Percentiles rank a stretch among this genome's conserved stretches.
Evolutionary conservation across 495 filamentous ascomycete genomes (phyloP).

Genomic region (Rhizodiscina lignyota): DNA sequence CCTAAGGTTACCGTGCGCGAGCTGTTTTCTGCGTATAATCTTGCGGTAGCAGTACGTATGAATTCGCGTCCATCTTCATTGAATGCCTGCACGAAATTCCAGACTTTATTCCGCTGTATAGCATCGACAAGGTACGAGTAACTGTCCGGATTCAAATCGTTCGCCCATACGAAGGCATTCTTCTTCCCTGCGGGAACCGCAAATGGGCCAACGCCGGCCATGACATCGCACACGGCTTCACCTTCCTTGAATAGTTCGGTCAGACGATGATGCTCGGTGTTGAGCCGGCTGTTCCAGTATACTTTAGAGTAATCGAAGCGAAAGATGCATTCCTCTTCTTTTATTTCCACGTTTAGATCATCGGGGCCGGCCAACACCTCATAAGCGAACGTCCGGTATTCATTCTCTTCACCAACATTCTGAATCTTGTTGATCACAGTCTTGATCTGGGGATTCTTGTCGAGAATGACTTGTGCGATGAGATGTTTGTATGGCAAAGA

Average conservation of each 20-base stretch:
- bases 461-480: conserved; percentile 66
- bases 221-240: conserved; percentile 88
- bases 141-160: conserved; percentile 90
- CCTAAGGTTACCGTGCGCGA: conserved; percentile 5
- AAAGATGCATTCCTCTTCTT: conserved; percentile 46
- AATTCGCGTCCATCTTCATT: conserved; percentile 68
- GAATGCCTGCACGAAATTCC: conserved; percentile 56
- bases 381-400: conserved; percentile 85
- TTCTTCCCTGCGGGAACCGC: conserved; percentile 82
- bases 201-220: conserved; percentile 95
- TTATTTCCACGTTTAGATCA: conserved; percentile 63
- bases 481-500: conserved; percentile 70
- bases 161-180: conserved; percentile 87
- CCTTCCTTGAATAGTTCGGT: conserved; percentile 55
- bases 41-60: conserved; percentile 48
- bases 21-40: conserved; percentile 34
- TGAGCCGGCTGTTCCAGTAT: conserved; percentile 90
- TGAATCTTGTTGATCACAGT: conserved; percentile 96
- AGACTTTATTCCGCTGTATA: conserved; percentile 63
- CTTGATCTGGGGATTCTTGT: conserved; percentile 64
- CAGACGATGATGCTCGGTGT: conserved; percentile 73
- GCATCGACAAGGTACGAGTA: conserved; percentile 52
- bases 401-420: conserved; percentile 65
- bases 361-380: conserved; percentile 73
- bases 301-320: conserved; percentile 70